phyloP scores from a whole-genome alignment of 2,329 filamentous ascomycete genomes.

The Hymenoscyphus fructigenus region DNA sequence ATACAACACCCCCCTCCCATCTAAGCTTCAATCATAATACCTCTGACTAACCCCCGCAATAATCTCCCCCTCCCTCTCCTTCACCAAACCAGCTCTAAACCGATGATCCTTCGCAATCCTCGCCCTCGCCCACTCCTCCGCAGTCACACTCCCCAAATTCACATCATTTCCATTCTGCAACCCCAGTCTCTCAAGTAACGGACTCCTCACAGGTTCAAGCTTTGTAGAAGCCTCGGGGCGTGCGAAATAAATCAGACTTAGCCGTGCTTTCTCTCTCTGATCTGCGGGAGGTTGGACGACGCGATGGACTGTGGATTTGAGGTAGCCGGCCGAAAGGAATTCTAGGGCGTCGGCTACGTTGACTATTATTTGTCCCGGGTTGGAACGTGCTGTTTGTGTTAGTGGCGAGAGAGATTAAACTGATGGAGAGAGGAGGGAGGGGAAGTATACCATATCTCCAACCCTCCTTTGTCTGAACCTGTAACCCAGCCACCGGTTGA shows the following conservation, averaged over 20 bases:
- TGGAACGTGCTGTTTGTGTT: neutral
- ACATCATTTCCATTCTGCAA: conserved; percentile 31
- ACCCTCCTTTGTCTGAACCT: conserved; percentile 47
- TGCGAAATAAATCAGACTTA: conserved; percentile 47
- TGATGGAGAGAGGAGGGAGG: too few species aligned
- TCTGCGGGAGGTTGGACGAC: conserved; percentile 36
- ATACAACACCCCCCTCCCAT: too few species aligned
- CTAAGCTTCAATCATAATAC: conserved; percentile 36
- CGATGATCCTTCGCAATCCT: conserved; percentile 30
- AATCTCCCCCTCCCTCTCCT: conserved; percentile 21
- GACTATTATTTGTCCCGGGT: conserved; percentile 40
- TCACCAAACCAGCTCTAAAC: conserved; percentile 17
- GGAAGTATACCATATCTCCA: conserved; percentile 43
- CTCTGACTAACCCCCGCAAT: conserved; percentile 25
- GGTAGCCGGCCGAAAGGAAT: conserved; percentile 47
- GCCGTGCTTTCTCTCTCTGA: conserved; percentile 40
- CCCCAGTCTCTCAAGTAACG: conserved; percentile 32
- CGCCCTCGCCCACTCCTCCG: conserved; percentile 43
- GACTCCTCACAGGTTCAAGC: conserved; percentile 30
- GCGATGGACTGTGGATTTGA: conserved; percentile 44
- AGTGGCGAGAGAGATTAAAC: too few species aligned
- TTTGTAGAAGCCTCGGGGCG: conserved; percentile 23
- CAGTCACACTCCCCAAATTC: conserved; percentile 40
- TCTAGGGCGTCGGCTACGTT: conserved; percentile 49
- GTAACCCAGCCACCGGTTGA: conserved; percentile 54